Evolutionary conservation across 2,329 filamentous ascomycete species (phyloP).

Genomic region (Chrysoporthe cubensis): DNA sequence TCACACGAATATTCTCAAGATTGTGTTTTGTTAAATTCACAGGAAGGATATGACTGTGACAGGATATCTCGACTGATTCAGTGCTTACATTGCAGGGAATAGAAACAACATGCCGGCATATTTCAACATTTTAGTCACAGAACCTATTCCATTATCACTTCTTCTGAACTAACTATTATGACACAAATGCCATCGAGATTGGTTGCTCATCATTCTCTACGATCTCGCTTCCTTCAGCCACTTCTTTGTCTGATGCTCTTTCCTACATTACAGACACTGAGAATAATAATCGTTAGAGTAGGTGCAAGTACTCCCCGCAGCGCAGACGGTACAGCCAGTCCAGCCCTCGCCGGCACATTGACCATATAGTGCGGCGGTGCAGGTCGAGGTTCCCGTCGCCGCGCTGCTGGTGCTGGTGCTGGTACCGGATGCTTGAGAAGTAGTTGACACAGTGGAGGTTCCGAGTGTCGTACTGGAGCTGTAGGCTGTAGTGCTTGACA

Average conservation of each 20-base stretch:
- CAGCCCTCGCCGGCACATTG: constrained; percentile 24
- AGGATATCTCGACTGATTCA: not conserved
- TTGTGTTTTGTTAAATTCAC: not conserved
- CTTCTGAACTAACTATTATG: not conserved
- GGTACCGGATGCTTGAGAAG: constrained; percentile 11
- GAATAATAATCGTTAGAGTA: constrained; percentile 26
- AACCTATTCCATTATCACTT: not conserved
- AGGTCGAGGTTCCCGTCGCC: constrained; percentile 13
- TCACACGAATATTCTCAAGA: not conserved
- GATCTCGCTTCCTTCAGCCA: not conserved
- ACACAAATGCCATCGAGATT: not conserved
- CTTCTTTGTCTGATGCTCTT: not conserved
- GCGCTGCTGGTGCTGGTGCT: constrained; percentile 12
- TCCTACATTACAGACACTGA: constrained; percentile 15
- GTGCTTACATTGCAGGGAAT: not conserved
- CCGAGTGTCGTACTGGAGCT: constrained; percentile 9
- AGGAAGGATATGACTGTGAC: not conserved
- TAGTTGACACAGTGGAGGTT: constrained; percentile 19
- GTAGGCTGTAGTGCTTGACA: not conserved
- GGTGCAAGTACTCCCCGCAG: constrained; percentile 22
- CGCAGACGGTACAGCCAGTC: constrained; percentile 20
- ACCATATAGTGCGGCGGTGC: constrained; percentile 18
- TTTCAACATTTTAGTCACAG: not conserved
- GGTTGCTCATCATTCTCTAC: not conserved
- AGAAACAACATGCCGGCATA: not conserved